Evolutionary conservation across 2,329 filamentous ascomycete genomes (phyloP).

Genomic region (Dactylellina sp.): DNA sequence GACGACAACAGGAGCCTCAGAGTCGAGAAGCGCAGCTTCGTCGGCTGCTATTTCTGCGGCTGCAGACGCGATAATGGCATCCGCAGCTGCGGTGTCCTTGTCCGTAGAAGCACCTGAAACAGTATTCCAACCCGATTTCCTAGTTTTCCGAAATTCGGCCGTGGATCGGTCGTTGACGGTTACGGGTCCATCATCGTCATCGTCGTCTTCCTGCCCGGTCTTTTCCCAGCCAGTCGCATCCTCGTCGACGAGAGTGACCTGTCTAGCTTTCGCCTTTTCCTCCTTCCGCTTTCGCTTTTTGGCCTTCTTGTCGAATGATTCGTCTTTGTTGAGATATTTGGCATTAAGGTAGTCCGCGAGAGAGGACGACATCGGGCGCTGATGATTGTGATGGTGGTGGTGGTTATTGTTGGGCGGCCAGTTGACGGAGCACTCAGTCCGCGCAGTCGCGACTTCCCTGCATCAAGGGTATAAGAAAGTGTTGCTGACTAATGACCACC

Average conservation of each 20-base stretch:
- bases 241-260: slow-evolving; percentile 75
- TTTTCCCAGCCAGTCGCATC: slow-evolving; percentile 70
- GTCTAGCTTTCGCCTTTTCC: slow-evolving; percentile 62
- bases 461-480: too few relatives aligned
- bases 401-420: not conserved
- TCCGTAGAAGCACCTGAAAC: slow-evolving; percentile 62
- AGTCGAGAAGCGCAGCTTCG: slow-evolving; percentile 65
- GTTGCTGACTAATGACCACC: too few relatives aligned
- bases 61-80: slow-evolving; percentile 80
- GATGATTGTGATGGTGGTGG: not conserved
- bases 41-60: slow-evolving; percentile 73
- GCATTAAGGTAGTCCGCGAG: slow-evolving; percentile 88
- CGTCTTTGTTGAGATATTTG: slow-evolving; percentile 79
- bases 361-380: slow-evolving; percentile 67
- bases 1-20: slow-evolving; percentile 68
- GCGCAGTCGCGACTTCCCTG: not conserved
- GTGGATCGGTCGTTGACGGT: slow-evolving; percentile 58
- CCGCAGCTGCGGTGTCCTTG: slow-evolving; percentile 72
- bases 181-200: slow-evolving; percentile 68
- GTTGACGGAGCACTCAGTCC: too few relatives aligned
- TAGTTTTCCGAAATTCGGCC: slow-evolving; percentile 65
- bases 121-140: slow-evolving; percentile 48
- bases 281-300: slow-evolving; percentile 76
- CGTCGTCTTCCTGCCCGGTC: slow-evolving; percentile 63
- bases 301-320: slow-evolving; percentile 68